Evolutionary conservation across 805 yeast species (phyloP).

Genomic region (Ogataea nakhonphanomensis): DNA sequence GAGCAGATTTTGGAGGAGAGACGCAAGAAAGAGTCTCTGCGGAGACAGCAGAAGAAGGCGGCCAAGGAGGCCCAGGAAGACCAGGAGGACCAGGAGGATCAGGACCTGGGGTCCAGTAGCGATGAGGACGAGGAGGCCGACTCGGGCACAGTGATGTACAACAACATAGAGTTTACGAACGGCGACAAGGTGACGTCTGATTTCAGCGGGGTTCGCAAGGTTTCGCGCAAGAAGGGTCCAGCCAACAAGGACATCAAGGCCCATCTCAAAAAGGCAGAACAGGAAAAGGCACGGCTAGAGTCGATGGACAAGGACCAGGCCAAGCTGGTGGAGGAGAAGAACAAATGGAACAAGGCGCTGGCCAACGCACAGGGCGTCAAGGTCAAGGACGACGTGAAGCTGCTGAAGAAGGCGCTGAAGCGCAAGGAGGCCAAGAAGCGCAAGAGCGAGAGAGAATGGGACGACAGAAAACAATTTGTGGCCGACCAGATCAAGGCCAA

Average conservation of each 20-base stretch:
- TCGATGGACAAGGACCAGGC: conserved; percentile 59
- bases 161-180: conserved; percentile 77
- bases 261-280: conserved; percentile 73
- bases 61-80: neutral
- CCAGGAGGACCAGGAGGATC: conserved; percentile 36
- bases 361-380: conserved; percentile 86
- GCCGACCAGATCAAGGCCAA: conserved; percentile 69
- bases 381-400: conserved; percentile 83
- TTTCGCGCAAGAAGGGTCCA: conserved; percentile 74
- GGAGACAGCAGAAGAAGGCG: conserved; percentile 31
- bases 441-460: conserved; percentile 89
- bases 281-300: conserved; percentile 62
- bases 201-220: conserved; percentile 52
- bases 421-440: conserved; percentile 79
- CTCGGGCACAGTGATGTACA: conserved; percentile 60
- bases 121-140: conserved; percentile 34
- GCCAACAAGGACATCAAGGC: conserved; percentile 79
- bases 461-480: conserved; percentile 79
- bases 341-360: conserved; percentile 81
- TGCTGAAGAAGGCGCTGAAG: conserved; percentile 81
- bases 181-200: conserved; percentile 80
- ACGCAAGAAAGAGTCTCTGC: conserved; percentile 43
- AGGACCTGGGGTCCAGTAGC: conserved; percentile 22
- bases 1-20: conserved; percentile 72
- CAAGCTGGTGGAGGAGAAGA: conserved; percentile 61